A percentile compares a stretch with the other conserved stretches of the same genome.
Conservation (phyloP, 1,284 basidiomycete genomes). For the Mycena sp. region DNA sequence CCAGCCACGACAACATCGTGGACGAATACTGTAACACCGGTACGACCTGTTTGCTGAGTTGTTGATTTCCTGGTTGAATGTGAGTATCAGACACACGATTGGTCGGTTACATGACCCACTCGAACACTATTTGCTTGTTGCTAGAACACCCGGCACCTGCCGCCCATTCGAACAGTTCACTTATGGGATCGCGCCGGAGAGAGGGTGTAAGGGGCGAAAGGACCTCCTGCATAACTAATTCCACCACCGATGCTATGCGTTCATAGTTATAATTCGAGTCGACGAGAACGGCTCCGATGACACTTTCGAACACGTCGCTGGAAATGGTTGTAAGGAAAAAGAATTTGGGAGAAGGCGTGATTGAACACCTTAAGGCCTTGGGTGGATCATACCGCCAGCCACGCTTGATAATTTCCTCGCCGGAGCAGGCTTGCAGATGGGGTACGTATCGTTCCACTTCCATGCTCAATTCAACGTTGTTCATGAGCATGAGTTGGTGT, state of each 20-base stretch:
- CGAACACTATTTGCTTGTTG: conserved; percentile 33
- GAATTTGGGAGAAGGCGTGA: background rate
- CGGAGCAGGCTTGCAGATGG: conserved; percentile 61
- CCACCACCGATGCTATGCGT: conserved; percentile 65
- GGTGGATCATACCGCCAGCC: conserved; percentile 88
- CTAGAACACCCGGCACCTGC: conserved; percentile 60
- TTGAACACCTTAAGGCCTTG: conserved; percentile 66
- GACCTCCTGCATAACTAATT: conserved; percentile 69
- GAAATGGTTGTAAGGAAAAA: background rate
- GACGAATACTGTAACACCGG: conserved; percentile 62
- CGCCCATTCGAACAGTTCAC: conserved; percentile 71
- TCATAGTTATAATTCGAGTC: conserved; percentile 82
- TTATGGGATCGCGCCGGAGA: conserved; percentile 72
- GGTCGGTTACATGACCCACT: background rate
- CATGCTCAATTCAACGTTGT: conserved; percentile 72
- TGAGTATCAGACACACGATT: background rate
- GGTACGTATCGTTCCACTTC: conserved; percentile 71
- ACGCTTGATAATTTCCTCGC: conserved; percentile 67
- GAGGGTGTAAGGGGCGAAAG: conserved; percentile 64
- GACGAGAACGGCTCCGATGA: conserved; percentile 85
- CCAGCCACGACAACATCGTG: conserved; percentile 68
- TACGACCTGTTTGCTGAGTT: conserved; percentile 44
- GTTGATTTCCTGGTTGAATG: conserved; percentile 60
- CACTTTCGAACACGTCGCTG: conserved; percentile 80
- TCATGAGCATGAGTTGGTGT: conserved; percentile 77